Evolutionary conservation across 2,329 filamentous ascomycete genomes (phyloP).

Genomic region (Knoxdaviesia proteae): DNA sequence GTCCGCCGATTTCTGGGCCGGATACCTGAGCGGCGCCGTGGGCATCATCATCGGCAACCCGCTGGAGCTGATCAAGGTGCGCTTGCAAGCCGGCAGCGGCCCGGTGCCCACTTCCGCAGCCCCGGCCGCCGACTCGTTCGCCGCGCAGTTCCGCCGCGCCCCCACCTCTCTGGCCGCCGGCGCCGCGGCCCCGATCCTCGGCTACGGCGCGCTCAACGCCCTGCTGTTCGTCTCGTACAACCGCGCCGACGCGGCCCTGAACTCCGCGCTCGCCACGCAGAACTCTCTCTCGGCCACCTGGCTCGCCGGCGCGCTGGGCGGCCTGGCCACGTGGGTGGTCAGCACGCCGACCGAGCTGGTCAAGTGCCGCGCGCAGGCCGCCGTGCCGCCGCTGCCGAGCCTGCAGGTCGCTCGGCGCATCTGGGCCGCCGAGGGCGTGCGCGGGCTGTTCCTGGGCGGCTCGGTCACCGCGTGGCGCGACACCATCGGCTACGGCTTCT

Average conservation of each 20-base stretch:
- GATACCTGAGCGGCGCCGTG: conserved; percentile 68
- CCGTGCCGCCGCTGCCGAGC: conserved; percentile 26
- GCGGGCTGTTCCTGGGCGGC: conserved; percentile 65
- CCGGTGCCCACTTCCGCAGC: conserved; percentile 1
- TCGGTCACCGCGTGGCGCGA: conserved; percentile 65
- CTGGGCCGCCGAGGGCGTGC: conserved; percentile 32
- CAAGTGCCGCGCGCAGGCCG: conserved; percentile 69
- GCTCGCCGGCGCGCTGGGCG: conserved; percentile 60
- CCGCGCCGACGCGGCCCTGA: conserved; percentile 47
- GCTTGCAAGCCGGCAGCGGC: conserved; percentile 41
- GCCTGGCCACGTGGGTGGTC: conserved; percentile 67
- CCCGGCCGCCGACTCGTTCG: conserved; percentile 7
- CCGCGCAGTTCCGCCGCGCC: conserved; percentile 14
- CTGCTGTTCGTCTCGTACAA: conserved; percentile 84
- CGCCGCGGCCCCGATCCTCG: conserved; percentile 65
- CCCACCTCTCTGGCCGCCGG: conserved; percentile 29
- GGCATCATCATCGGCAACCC: conserved; percentile 83
- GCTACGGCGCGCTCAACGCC: conserved; percentile 80
- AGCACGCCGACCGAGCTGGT: conserved; percentile 79
- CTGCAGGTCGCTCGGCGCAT: conserved; percentile 44
- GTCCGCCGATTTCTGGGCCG: conserved; percentile 86
- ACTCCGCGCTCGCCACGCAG: conserved; percentile 12
- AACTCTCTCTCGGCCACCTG: conserved; percentile 47
- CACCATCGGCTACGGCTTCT: conserved; percentile 88
- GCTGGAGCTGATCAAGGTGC: conserved; percentile 42